Percentiles rank a stretch among this genome's conserved stretches.
phyloP scores from a whole-genome alignment of 2,329 filamentous ascomycete species.

The Ophiobolus disseminans region DNA sequence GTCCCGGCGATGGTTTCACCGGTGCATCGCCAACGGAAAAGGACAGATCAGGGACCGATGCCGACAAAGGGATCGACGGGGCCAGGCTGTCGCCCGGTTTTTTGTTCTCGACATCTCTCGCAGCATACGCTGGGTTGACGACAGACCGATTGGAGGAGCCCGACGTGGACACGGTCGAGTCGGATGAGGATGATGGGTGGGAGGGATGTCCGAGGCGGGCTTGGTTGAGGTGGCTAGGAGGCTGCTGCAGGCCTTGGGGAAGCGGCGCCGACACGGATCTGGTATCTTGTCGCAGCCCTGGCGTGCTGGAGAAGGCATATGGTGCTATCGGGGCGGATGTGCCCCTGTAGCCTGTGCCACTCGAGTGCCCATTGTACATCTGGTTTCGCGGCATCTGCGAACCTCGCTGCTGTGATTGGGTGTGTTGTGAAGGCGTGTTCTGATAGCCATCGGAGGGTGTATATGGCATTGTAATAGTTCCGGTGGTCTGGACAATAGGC shows the following conservation, averaged over 20 bases:
- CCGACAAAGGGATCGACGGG: slow-evolving; percentile 59
- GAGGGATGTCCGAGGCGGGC: slow-evolving; percentile 45
- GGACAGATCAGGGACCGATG: slow-evolving; percentile 61
- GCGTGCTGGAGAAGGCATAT: slow-evolving; percentile 59
- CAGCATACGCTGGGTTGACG: slow-evolving; percentile 39
- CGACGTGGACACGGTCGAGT: slow-evolving; percentile 56
- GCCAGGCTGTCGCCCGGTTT: slow-evolving; percentile 50
- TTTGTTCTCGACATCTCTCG: slow-evolving; percentile 58
- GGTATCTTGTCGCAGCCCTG: slow-evolving; percentile 64
- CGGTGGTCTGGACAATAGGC: slow-evolving; percentile 55
- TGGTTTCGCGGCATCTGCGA: slow-evolving; percentile 52
- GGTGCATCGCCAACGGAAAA: slow-evolving; percentile 63
- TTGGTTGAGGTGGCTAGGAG: slow-evolving; percentile 27
- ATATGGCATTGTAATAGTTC: slow-evolving; percentile 60
- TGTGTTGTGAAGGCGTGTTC: slow-evolving; percentile 45
- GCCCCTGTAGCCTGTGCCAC: slow-evolving; percentile 51
- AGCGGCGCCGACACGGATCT: slow-evolving; percentile 62
- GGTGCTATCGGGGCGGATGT: slow-evolving; percentile 56
- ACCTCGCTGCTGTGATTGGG: slow-evolving; percentile 48
- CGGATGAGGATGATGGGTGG: slow-evolving; percentile 51
- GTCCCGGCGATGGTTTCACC: slow-evolving; percentile 76
- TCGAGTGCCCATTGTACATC: slow-evolving; percentile 52
- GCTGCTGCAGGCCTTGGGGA: slow-evolving; percentile 49
- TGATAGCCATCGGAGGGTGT: slow-evolving; percentile 58
- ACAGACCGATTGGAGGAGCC: slow-evolving; percentile 59